Evolutionary conservation across 352 stramenopile genomes (phyloP).

Genomic region (Pythium guiyangense): DNA sequence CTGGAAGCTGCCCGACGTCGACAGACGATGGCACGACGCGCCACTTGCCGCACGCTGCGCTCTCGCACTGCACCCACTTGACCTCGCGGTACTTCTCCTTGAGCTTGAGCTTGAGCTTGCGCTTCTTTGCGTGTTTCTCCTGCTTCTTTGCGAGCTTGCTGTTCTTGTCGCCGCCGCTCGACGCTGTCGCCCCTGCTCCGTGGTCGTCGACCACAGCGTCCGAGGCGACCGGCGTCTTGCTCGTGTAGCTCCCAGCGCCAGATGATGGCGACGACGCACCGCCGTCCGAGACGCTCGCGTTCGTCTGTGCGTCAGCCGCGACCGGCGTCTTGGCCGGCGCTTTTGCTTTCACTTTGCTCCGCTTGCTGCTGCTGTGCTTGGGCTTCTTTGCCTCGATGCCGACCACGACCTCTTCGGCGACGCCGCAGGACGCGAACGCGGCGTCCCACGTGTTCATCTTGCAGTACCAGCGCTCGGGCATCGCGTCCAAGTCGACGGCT

Average conservation of each 20-base stretch:
- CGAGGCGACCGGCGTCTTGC: conserved; percentile 3
- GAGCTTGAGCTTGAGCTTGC: conserved; percentile 63
- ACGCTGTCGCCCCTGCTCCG: no score
- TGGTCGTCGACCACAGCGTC: not conserved
- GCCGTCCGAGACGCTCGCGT: conserved; percentile 18
- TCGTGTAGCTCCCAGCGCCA: conserved; percentile 22
- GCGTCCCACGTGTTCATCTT: conserved; percentile 93
- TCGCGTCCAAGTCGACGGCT: conserved; percentile 81
- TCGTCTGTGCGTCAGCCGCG: not conserved
- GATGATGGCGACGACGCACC: conserved; percentile 34
- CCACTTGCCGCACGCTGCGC: conserved; percentile 93
- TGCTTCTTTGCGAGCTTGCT: conserved; percentile 41
- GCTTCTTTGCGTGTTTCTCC: conserved; percentile 74
- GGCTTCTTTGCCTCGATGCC: conserved; percentile 11
- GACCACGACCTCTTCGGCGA: conserved; percentile 82
- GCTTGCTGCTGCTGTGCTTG: conserved; percentile 8
- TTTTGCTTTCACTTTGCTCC: conserved; percentile 16
- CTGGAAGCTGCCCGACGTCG: conserved; percentile 84
- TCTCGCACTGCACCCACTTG: conserved; percentile 96
- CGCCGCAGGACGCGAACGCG: conserved; percentile 81
- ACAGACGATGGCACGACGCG: conserved; percentile 91
- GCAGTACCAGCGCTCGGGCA: conserved; percentile 96
- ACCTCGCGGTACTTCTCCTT: conserved; percentile 83
- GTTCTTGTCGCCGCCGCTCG: conserved; percentile 11
- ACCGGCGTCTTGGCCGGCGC: conserved; percentile 14